A percentile compares a stretch with the other conserved stretches of the same genome.
Evolutionary conservation across 345 rosid species (phyloP).

Genomic region (Mallotus nudiflorus): DNA sequence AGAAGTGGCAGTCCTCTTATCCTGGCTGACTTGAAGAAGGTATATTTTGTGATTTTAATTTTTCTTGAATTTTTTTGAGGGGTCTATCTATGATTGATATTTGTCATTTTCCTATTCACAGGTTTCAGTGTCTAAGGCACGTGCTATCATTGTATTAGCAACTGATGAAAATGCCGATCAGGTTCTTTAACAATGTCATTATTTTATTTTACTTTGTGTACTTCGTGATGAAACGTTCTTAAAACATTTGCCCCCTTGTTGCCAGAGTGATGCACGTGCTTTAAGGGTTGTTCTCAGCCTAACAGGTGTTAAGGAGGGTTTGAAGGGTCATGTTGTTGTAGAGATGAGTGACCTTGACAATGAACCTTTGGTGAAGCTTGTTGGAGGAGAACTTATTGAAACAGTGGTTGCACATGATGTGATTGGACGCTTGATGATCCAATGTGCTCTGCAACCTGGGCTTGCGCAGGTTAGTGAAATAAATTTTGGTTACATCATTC

Average conservation of each 20-base stretch:
- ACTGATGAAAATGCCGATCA: slow-evolving; percentile 94
- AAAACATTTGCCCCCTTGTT: slow-evolving; percentile 13
- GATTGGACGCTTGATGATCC: slow-evolving; percentile 95
- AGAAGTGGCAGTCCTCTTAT: slow-evolving; percentile 93
- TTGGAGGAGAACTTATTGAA: slow-evolving; percentile 88
- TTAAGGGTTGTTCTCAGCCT: slow-evolving; percentile 90
- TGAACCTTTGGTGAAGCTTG: slow-evolving; percentile 93
- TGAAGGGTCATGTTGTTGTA: slow-evolving; percentile 89
- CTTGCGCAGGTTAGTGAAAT: slow-evolving; percentile 70
- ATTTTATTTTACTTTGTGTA: slow-evolving; percentile 1
- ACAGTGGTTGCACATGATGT: slow-evolving; percentile 97
- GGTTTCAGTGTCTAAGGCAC: slow-evolving; percentile 93
- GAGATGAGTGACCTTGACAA: slow-evolving; percentile 98
- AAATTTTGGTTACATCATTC: slow-evolving; percentile 11
- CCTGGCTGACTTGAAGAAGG: slow-evolving; percentile 88
- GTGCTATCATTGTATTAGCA: slow-evolving; percentile 81
- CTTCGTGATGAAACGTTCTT: slow-evolving; percentile 21
- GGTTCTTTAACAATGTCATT: slow-evolving; percentile 41
- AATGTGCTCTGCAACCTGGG: slow-evolving; percentile 90
- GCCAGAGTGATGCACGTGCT: slow-evolving; percentile 91
- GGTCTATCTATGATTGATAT: slow-evolving; percentile 1
- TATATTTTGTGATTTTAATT: slow-evolving; percentile 17
- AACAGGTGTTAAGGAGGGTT: slow-evolving; percentile 80
- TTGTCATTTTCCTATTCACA: slow-evolving; percentile 23
- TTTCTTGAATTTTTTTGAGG: background rate